Evolutionary conservation across 163 green algal genomes (phyloP).

Genomic region (Coccomyxa subellipsoidea): DNA sequence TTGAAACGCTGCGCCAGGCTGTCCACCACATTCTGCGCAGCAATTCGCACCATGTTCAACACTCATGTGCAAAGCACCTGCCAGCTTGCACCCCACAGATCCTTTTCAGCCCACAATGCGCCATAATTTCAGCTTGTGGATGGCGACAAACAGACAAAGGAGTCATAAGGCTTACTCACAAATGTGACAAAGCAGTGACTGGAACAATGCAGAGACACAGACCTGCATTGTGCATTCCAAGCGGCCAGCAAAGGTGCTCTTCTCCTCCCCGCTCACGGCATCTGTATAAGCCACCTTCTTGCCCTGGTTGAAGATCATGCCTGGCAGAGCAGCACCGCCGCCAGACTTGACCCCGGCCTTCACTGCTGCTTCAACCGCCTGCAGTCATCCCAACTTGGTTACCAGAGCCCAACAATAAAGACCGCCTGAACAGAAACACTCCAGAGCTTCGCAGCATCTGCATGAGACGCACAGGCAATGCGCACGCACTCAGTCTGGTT

Average conservation of each 20-base stretch:
- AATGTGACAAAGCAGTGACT: neutral
- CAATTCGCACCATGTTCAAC: neutral
- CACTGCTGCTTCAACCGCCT: slow-evolving; percentile 55
- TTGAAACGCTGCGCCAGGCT: slow-evolving; percentile 60
- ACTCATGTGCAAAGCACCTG: too few relatives aligned
- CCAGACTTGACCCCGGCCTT: slow-evolving; percentile 40
- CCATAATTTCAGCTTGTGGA: neutral
- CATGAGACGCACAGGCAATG: too few relatives aligned
- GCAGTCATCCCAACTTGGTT: slow-evolving; percentile 32
- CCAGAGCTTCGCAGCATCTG: too few relatives aligned
- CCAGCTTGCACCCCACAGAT: too few relatives aligned
- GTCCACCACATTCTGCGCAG: slow-evolving; percentile 89
- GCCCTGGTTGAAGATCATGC: slow-evolving; percentile 96
- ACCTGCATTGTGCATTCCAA: slow-evolving; percentile 98
- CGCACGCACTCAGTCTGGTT: too few relatives aligned
- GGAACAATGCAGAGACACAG: neutral
- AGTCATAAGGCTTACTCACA: too few relatives aligned
- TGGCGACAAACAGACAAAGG: too few relatives aligned
- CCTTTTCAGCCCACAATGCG: neutral
- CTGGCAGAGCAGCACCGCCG: slow-evolving; percentile 71
- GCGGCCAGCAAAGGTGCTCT: slow-evolving; percentile 66
- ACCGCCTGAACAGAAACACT: too few relatives aligned
- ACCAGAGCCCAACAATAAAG: neutral
- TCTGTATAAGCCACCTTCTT: slow-evolving; percentile 68
- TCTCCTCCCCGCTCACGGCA: slow-evolving; percentile 24